phyloP scores from a whole-genome alignment of 2,329 filamentous ascomycete species.

The Ilyonectria robusta region DNA sequence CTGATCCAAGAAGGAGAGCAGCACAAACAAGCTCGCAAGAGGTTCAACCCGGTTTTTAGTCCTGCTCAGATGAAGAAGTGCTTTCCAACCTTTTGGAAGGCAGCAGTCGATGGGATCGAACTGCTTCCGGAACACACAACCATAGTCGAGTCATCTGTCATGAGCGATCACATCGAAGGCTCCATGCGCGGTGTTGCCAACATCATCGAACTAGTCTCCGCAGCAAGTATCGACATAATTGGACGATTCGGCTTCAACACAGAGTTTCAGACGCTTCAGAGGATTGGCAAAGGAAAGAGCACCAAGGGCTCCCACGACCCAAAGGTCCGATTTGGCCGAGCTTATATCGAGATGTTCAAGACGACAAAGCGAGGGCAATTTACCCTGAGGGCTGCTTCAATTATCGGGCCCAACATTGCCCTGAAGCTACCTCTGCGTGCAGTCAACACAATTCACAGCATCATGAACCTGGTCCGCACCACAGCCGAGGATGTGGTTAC shows the following conservation, averaged over 20 bases:
- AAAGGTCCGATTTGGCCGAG: conserved; percentile 18
- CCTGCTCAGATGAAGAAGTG: conserved; percentile 14
- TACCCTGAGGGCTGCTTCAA: conserved; percentile 9
- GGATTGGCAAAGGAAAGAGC: not conserved
- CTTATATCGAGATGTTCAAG: conserved; percentile 20
- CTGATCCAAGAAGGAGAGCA: conserved; percentile 25
- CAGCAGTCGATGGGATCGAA: conserved; percentile 1
- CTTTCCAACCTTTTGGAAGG: conserved; percentile 14
- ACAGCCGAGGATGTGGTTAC: no score
- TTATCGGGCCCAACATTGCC: conserved; percentile 13
- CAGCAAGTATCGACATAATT: no score
- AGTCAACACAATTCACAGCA: no score
- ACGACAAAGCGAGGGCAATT: conserved; percentile 14
- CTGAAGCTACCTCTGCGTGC: not conserved
- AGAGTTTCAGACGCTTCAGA: no score
- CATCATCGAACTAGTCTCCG: no score
- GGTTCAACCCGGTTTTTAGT: conserved; percentile 8
- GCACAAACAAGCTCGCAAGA: conserved; percentile 26
- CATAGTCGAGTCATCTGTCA: no score
- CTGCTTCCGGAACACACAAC: no score
- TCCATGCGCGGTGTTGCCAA: no score
- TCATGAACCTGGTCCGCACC: no score
- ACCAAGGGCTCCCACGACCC: conserved; percentile 2
- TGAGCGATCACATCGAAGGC: no score
- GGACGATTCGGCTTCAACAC: no score